phyloP scores from a whole-genome alignment of 306 rosid species.

The Sophora flavescens region DNA sequence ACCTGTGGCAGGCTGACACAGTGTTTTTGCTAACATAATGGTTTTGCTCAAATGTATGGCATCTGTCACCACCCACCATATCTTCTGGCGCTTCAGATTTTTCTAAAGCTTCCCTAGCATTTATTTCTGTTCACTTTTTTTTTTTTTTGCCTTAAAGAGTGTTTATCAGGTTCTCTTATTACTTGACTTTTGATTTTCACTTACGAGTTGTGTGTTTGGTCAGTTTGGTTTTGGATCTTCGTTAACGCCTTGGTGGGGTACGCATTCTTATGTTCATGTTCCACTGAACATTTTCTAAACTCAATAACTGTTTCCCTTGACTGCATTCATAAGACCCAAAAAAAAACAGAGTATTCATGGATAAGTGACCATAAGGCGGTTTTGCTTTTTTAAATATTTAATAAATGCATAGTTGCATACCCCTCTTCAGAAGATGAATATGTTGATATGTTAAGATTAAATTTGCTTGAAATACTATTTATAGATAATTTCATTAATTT shows the following conservation, averaged over 20 bases:
- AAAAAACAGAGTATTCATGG: not conserved
- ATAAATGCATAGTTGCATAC: not conserved
- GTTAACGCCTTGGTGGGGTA: slow-evolving; percentile 74
- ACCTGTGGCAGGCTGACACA: slow-evolving; percentile 18
- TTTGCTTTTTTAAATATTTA: not conserved
- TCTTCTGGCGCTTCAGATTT: slow-evolving; percentile 16
- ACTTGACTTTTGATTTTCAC: not conserved
- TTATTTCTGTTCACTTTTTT: slow-evolving; percentile 9
- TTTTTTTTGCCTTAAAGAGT: not conserved
- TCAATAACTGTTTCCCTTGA: too few relatives aligned
- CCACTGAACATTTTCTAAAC: not conserved
- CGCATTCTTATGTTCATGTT: not conserved
- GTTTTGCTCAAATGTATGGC: slow-evolving; percentile 12
- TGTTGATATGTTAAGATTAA: not conserved
- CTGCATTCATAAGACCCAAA: not conserved
- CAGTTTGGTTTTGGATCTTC: slow-evolving; percentile 70
- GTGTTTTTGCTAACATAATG: slow-evolving; percentile 1
- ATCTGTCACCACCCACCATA: slow-evolving; percentile 30
- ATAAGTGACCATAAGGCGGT: not conserved
- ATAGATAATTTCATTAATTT: too few relatives aligned
- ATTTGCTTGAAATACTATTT: too few relatives aligned
- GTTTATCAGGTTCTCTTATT: not conserved
- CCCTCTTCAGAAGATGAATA: not conserved
- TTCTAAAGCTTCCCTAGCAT: slow-evolving; percentile 22
- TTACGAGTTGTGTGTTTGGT: slow-evolving; percentile 6